These are phyloP conservation scores for Westerdykella sp. DNA, from an alignment of 2,329 filamentous ascomycete species.

Conservation along the genomic window DNA sequence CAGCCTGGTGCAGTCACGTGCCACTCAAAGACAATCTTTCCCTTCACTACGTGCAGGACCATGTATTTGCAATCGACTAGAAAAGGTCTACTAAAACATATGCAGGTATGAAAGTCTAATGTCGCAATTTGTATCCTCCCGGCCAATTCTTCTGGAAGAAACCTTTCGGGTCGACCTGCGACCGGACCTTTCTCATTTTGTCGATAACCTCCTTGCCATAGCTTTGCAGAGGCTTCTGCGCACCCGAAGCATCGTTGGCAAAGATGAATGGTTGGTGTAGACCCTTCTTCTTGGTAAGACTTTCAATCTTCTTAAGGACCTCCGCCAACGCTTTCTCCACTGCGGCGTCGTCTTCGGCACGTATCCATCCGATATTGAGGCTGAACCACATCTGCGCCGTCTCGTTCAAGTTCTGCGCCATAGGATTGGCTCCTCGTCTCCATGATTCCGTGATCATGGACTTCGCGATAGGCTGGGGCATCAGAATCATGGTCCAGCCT, in stretches of 20 bases:
- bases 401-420: not conserved
- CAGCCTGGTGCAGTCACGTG: too few species aligned
- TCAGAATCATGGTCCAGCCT: slow-evolving; percentile 2
- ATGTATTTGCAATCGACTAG: too few species aligned
- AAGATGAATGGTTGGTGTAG: slow-evolving; percentile 1
- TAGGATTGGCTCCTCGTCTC: not conserved
- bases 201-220: slow-evolving; percentile 3
- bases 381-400: slow-evolving; percentile 3
- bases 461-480: slow-evolving; percentile 4
- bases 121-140: slow-evolving; percentile 2
- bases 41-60: too few species aligned
- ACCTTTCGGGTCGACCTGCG: slow-evolving; percentile 8
- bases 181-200: slow-evolving; percentile 5
- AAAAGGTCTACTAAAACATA: not conserved
- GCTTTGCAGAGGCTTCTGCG: slow-evolving; percentile 2
- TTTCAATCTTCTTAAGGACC: not conserved
- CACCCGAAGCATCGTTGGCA: not conserved
- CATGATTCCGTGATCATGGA: slow-evolving; percentile 3
- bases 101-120: not conserved
- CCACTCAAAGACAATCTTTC: too few species aligned
- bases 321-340: not conserved
- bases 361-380: slow-evolving; percentile 4
- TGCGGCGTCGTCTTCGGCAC: slow-evolving; percentile 1
- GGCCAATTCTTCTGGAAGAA: slow-evolving; percentile 7
- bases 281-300: not conserved